phyloP scores from a whole-genome alignment of 805 yeast genomes.

The Pichia sporocuriosa region DNA sequence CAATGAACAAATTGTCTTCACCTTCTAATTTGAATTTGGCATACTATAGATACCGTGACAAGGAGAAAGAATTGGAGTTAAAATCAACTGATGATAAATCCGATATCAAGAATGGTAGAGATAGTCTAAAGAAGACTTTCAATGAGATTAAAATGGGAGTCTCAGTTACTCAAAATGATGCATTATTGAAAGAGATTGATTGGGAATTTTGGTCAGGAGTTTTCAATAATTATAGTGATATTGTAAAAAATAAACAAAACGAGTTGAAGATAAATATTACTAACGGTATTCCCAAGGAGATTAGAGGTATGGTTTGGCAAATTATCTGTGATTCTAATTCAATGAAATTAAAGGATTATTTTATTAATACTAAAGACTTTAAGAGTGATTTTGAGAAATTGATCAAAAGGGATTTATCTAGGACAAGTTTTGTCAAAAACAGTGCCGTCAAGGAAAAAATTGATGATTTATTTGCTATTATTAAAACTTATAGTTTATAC shows the following conservation, averaged over 20 bases:
- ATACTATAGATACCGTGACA: constrained; percentile 51
- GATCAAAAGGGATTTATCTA: constrained; percentile 72
- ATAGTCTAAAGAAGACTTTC: constrained; percentile 36
- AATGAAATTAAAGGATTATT: constrained; percentile 52
- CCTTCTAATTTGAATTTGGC: constrained; percentile 51
- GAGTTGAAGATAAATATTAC: constrained; percentile 56
- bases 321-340: constrained; percentile 74
- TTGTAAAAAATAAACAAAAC: constrained; percentile 56
- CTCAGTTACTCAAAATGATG: constrained; percentile 30
- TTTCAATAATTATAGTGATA: constrained; percentile 65
- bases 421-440: constrained; percentile 75
- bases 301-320: constrained; percentile 92
- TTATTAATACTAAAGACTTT: constrained; percentile 39
- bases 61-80: constrained; percentile 42
- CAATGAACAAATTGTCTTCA: constrained; percentile 8
- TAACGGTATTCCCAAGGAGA: constrained; percentile 75
- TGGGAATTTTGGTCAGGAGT: constrained; percentile 89
- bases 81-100: constrained; percentile 49
- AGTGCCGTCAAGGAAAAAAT: constrained; percentile 48
- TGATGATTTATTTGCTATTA: constrained; percentile 62
- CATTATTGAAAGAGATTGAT: constrained; percentile 40
- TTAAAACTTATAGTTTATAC: constrained; percentile 76
- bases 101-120: constrained; percentile 42
- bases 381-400: constrained; percentile 62
- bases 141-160: constrained; percentile 45